Conservation (phyloP, 2,329 filamentous ascomycete genomes). For the Massarina eburnea region DNA sequence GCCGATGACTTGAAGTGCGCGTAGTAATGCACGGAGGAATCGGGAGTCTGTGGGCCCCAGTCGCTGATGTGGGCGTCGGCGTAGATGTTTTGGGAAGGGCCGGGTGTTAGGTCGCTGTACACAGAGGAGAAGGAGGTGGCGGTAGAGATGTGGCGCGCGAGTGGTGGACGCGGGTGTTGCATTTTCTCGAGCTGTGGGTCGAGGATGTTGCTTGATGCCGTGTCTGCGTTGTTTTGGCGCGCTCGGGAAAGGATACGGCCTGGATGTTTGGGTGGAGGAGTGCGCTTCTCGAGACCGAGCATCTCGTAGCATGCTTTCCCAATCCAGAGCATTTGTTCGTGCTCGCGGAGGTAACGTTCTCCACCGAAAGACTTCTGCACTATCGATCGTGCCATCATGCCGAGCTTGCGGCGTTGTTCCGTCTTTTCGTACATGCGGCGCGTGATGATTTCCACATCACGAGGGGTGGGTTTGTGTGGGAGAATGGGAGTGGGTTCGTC, state of each 20-base stretch:
- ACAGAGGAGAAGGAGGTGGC: constrained; percentile 37
- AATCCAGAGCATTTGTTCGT: constrained; percentile 56
- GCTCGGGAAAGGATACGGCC: constrained; percentile 29
- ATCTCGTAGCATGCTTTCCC: constrained; percentile 41
- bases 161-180: constrained; percentile 34
- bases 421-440: constrained; percentile 63
- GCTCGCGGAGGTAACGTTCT: constrained; percentile 62
- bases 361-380: constrained; percentile 63
- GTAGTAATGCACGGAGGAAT: constrained; percentile 26
- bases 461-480: constrained; percentile 51
- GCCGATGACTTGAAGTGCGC: constrained; percentile 11
- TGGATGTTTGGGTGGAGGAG: constrained; percentile 31
- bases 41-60: constrained; percentile 21
- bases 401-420: constrained; percentile 57
- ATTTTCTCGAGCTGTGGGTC: constrained; percentile 41
- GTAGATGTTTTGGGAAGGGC: constrained; percentile 22
- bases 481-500: constrained; percentile 45
- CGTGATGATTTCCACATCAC: constrained; percentile 57
- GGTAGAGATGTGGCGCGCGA: constrained; percentile 22
- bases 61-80: constrained; percentile 13
- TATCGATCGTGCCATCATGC: constrained; percentile 60
- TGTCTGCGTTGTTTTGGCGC: constrained; percentile 16
- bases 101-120: constrained; percentile 29
- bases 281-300: constrained; percentile 29
- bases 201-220: constrained; percentile 22